Evolutionary conservation across 192 early-diverging fungal species (phyloP), one percentile per base, ranked within the genome.

Genomic region (Rhizoclosmatium sp.): DNA sequence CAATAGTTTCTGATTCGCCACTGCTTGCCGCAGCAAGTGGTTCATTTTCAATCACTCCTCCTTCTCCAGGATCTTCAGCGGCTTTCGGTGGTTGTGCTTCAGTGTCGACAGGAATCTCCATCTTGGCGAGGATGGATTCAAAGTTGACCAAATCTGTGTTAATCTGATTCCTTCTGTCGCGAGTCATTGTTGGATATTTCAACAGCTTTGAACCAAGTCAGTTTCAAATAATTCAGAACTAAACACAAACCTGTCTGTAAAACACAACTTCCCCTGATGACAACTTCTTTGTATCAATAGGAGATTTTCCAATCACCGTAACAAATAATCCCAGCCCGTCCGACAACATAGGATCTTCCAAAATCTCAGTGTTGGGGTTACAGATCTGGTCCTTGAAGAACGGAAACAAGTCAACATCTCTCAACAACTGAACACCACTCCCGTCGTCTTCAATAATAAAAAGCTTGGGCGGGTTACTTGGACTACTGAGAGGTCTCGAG

Each of bases 371-470:
- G 39, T 67, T 49, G 10, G 82, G 77, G 21, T 84, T 82, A 19
- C 23, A 0, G 1, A 60, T 10, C 71, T 77, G 61, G 3, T 79
- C 65, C 51, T 70, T 67, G 78, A 86, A 80, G 65, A 47, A 86
- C 21, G 49, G 31, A 19, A 67, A n/a, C 9, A 86, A 62, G 76
- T 86, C 85, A 47, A 56, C 54, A 65, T 86, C 85, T 12, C 85
- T 54, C 54, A 84, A 60, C 42, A 86, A 59, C 54, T 84, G 71
- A 9, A 68, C 41, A 12, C 85, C 85, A 23, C n/a, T 31, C 19
- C 85, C 85, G 47, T 82, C 72, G n/a, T 75, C 47, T 21, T 76
- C 69, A 1, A 86, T 19, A 3, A 84, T 59, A 62, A 86, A 86
- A 9, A 86, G 76, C 2, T 74, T 62, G 0, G 85, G 85, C 2